These are phyloP conservation scores for Colletotrichum liaoningense DNA, from an alignment of 2,329 filamentous ascomycete species.

Conservation along the genomic window DNA sequence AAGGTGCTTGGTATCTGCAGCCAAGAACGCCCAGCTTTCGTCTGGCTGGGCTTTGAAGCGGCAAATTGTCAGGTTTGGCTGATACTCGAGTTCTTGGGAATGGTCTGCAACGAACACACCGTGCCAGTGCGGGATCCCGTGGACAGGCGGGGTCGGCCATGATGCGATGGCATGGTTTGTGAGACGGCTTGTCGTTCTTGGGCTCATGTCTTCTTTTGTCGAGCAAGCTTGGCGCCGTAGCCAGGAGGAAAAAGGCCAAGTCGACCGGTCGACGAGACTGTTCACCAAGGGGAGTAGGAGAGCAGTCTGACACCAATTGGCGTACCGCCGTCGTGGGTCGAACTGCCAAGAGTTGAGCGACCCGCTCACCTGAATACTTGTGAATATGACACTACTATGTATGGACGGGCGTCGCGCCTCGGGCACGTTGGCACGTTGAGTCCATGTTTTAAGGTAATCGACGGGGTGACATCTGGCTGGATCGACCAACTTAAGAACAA, in stretches of 20 bases:
- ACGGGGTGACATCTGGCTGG: neutral
- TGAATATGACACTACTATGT: neutral
- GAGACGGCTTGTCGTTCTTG: conserved; percentile 24
- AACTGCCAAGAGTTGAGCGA: conserved; percentile 28
- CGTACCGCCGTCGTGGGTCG: conserved; percentile 31
- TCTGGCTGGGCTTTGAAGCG: conserved; percentile 30
- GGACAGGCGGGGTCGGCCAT: neutral
- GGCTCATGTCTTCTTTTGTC: conserved; percentile 3
- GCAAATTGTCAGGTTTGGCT: conserved; percentile 24
- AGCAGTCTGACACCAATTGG: conserved; percentile 27
- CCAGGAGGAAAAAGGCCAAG: neutral
- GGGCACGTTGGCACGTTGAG: conserved; percentile 25
- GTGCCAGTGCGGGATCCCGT: neutral
- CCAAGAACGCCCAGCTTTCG: conserved; percentile 31
- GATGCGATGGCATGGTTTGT: conserved; percentile 31
- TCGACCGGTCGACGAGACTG: neutral
- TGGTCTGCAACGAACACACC: neutral
- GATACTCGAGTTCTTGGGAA: neutral
- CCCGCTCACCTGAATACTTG: conserved; percentile 26
- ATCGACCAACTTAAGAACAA: conserved; percentile 1
- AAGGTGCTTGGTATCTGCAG: conserved; percentile 33
- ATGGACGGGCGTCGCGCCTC: conserved; percentile 9
- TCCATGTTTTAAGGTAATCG: conserved; percentile 27
- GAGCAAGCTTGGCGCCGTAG: conserved; percentile 24
- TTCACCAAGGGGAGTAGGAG: neutral